Evolutionary conservation across 345 rosid species (phyloP), one percentile per base, ranked within the genome.

Genomic region (Crucihimalaya himalaica): DNA sequence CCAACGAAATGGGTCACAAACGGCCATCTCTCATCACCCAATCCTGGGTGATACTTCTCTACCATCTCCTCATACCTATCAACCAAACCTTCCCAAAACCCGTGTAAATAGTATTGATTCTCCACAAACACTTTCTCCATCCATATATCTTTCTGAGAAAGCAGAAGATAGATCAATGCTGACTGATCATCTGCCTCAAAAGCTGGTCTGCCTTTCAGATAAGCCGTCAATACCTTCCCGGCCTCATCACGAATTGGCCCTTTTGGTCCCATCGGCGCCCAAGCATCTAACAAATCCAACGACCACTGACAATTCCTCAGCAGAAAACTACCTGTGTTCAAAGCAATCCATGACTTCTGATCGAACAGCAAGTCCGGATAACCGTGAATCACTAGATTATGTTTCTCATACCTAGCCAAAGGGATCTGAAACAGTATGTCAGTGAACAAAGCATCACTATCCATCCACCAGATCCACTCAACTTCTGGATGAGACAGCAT

Each of bases 381-480:
- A 29, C 97, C 98, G 20, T 94, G 98, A 81, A 94, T 83, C 66
- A 93, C 98, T 72, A 93, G 45, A 68, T 91, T 86, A 58, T 89
- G 86, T 53, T 83, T 75, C 42, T 81, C 80, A 39, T 94, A 94
- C 86, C 88, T 91, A 37, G 73, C 65, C 43, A 88, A 57, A 0
- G 97, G 97, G 80, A 94, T 82, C 90, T 94, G 93, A 72, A 94
- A 94, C 67, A 91, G 90, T 84, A 93, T 89, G 65, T 93, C 98
- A n/a, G 98, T 91, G 63, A 91, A 93, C 86, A 93, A 78, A 5
- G 98, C 98, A 84, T 93, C 98, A 83, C 98, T 93, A 40, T 93
- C 98, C 97, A 93, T 90, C 98, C 98, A 93, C 97, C 97, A 90
- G 73, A 93, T 88, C 97, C 97, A 93, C 79, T 93, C 96, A 5